phyloP scores from a whole-genome alignment of 164 flowering plant genomes.

The grape (Vitis vinifera) region ASM3070453v1 NC_081813.1:22596001-22596500 shows the following conservation, averaged over 20 bases:
- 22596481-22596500: conserved; percentile 17
- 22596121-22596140: conserved; percentile 96
- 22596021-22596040: conserved; percentile 95
- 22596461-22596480: conserved; percentile 45
- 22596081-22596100: conserved; percentile 37
- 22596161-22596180: conserved; percentile 40
- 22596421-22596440: conserved; percentile 76
- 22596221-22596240: conserved; percentile 64
- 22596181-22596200: conserved; percentile 85
- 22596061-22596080: conserved; percentile 54
- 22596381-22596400: conserved; percentile 48
- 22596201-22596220: conserved; percentile 78
- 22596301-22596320: conserved; percentile 52
- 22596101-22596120: conserved; percentile 58
- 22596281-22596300: conserved; percentile 70
- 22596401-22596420: conserved; percentile 42
- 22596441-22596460: conserved; percentile 69
- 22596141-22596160: conserved; percentile 52
- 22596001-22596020: conserved; percentile 33
- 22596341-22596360: conserved; percentile 64
- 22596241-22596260: conserved; percentile 64
- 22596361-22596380: conserved; percentile 77
- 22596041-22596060: conserved; percentile 67
- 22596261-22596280: conserved; percentile 99
- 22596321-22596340: conserved; percentile 81